Conservation (phyloP, 805 yeast genomes). For the Schwanniomyces yamadae region DNA sequence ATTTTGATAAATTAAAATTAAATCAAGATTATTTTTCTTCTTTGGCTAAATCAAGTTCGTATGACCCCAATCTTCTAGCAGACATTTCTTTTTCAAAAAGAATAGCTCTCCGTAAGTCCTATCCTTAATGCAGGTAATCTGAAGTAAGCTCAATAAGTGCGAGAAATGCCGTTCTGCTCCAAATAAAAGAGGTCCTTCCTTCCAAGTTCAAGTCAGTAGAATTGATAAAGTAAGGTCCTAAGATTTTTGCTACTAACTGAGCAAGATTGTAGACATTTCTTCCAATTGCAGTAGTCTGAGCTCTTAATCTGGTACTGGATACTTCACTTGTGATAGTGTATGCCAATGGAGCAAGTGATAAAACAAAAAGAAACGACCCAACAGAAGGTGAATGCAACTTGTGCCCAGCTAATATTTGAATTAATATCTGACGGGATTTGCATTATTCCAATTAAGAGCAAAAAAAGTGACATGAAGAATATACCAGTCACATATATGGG, state of each 20-base stretch:
- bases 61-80: neutral
- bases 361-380: slow-evolving; percentile 31
- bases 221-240: slow-evolving; percentile 50
- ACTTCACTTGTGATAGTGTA: slow-evolving; percentile 35
- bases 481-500: slow-evolving; percentile 38
- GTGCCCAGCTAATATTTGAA: slow-evolving; percentile 20
- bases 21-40: neutral
- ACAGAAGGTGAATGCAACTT: slow-evolving; percentile 19
- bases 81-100: neutral
- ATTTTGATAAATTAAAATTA: no score
- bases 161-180: slow-evolving; percentile 35
- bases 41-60: neutral
- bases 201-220: slow-evolving; percentile 46
- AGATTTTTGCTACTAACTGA: slow-evolving; percentile 33
- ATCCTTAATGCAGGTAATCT: neutral
- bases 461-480: slow-evolving; percentile 27
- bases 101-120: no score
- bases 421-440: slow-evolving; percentile 16
- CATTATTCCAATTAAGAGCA: slow-evolving; percentile 43
- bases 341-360: slow-evolving; percentile 18
- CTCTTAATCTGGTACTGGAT: slow-evolving; percentile 38
- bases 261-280: slow-evolving; percentile 29
- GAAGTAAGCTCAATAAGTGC: slow-evolving; percentile 11
- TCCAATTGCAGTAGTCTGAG: slow-evolving; percentile 39
- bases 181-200: slow-evolving; percentile 48